phyloP scores from a whole-genome alignment of 148 eudicot species.

The Simmondsia chinensis region DNA sequence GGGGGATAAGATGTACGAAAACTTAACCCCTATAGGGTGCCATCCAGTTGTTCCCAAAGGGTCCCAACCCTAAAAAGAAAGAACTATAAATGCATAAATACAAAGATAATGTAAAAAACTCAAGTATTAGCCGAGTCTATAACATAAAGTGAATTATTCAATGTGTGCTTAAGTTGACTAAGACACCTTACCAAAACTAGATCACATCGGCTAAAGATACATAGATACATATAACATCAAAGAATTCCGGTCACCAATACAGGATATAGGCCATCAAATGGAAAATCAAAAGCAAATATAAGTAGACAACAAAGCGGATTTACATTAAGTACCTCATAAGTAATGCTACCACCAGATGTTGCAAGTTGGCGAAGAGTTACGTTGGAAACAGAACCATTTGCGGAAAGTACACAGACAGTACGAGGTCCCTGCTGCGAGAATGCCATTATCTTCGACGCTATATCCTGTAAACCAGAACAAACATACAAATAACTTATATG shows the following conservation, averaged over 20 bases:
- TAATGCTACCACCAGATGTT: constrained; percentile 47
- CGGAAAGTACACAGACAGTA: constrained; percentile 63
- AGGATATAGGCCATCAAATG: neutral
- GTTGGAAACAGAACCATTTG: constrained; percentile 68
- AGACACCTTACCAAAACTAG: no score
- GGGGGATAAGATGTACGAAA: no score
- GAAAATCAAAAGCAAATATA: neutral
- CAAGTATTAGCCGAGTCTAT: no score
- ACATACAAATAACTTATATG: no score
- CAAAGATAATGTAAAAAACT: no score
- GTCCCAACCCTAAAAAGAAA: no score
- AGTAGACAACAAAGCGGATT: neutral
- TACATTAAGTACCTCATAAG: constrained; percentile 43
- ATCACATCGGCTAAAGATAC: neutral
- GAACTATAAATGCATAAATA: no score
- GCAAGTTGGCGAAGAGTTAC: constrained; percentile 69
- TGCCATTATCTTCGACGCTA: constrained; percentile 56
- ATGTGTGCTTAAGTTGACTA: no score
- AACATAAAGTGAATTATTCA: no score
- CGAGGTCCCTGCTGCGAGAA: constrained; percentile 76
- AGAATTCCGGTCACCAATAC: neutral
- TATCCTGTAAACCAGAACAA: constrained; percentile 36
- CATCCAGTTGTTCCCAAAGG: no score
- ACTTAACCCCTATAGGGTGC: no score
- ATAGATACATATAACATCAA: neutral